These are phyloP conservation scores for Primulina huaijiensis DNA, from an alignment of 257 asterid species.

Conservation along the genomic window DNA sequence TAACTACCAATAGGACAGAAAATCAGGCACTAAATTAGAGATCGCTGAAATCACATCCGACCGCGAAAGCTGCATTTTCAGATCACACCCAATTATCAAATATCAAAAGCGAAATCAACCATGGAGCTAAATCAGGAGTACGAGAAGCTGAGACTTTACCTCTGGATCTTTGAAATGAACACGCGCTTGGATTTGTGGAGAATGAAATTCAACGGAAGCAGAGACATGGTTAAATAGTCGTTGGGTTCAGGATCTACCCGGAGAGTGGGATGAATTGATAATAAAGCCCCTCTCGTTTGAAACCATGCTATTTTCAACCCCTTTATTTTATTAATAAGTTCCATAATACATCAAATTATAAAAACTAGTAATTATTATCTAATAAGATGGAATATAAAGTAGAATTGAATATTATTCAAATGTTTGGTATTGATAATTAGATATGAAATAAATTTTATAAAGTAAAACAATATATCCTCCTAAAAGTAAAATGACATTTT, in stretches of 20 bases:
- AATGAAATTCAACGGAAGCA: not conserved
- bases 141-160: not conserved
- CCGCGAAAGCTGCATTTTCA: not conserved
- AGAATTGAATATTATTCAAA: too few relatives aligned
- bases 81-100: not conserved
- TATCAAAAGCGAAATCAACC: not conserved
- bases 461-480: too few relatives aligned
- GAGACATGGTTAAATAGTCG: slow-evolving; percentile 3
- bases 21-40: not conserved
- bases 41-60: not conserved
- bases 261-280: not conserved
- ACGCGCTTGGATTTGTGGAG: not conserved
- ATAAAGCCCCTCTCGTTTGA: not conserved
- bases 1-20: not conserved
- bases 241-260: not conserved
- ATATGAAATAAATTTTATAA: too few relatives aligned
- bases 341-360: too few relatives aligned
- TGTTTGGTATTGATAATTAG: too few relatives aligned
- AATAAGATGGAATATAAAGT: too few relatives aligned
- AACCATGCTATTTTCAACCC: too few relatives aligned
- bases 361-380: too few relatives aligned
- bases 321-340: too few relatives aligned
- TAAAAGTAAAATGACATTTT: too few relatives aligned
- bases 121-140: not conserved
- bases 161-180: not conserved